Conservation (phyloP, 768 basidiomycete species). For the Termitomyces sp. region DNA sequence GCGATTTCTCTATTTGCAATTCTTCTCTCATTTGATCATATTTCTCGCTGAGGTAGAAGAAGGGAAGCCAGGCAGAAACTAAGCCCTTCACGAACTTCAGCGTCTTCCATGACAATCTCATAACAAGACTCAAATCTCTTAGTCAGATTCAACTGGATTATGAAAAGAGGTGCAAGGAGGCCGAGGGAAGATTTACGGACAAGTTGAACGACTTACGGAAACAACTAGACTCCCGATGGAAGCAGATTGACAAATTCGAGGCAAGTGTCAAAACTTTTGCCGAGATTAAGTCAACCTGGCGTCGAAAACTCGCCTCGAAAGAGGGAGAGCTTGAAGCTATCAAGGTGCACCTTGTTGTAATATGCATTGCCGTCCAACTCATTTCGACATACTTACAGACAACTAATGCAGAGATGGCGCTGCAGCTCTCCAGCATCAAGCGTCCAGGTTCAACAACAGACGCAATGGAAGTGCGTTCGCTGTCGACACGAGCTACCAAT, state of each 20-base stretch:
- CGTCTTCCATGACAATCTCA: slow-evolving; percentile 93
- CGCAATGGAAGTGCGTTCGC: slow-evolving; percentile 64
- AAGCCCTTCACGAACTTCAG: slow-evolving; percentile 92
- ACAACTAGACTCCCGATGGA: slow-evolving; percentile 85
- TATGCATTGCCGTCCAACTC: background rate
- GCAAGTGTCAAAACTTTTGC: slow-evolving; percentile 74
- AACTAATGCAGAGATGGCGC: slow-evolving; percentile 67
- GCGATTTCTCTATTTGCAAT: background rate
- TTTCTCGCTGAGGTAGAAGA: slow-evolving; percentile 47
- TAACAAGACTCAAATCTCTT: slow-evolving; percentile 79
- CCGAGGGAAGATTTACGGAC: slow-evolving; percentile 67
- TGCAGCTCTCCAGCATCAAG: slow-evolving; percentile 60
- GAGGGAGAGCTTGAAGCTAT: slow-evolving; percentile 87
- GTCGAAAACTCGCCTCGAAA: slow-evolving; percentile 73
- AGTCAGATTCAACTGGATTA: slow-evolving; percentile 83
- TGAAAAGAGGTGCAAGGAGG: slow-evolving; percentile 78
- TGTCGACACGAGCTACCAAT: slow-evolving; percentile 70
- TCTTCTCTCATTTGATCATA: background rate
- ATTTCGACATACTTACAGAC: slow-evolving; percentile 34
- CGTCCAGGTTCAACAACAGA: slow-evolving; percentile 54
- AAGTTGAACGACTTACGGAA: slow-evolving; percentile 76
- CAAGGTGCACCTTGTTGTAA: slow-evolving; percentile 47
- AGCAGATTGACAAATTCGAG: slow-evolving; percentile 92
- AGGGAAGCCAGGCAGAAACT: slow-evolving; percentile 70
- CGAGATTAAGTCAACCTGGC: slow-evolving; percentile 80